Percentiles rank a stretch among this genome's conserved stretches.
phyloP scores from a whole-genome alignment of 2,329 filamentous ascomycete species.

The Zymoseptoria tritici region DNA sequence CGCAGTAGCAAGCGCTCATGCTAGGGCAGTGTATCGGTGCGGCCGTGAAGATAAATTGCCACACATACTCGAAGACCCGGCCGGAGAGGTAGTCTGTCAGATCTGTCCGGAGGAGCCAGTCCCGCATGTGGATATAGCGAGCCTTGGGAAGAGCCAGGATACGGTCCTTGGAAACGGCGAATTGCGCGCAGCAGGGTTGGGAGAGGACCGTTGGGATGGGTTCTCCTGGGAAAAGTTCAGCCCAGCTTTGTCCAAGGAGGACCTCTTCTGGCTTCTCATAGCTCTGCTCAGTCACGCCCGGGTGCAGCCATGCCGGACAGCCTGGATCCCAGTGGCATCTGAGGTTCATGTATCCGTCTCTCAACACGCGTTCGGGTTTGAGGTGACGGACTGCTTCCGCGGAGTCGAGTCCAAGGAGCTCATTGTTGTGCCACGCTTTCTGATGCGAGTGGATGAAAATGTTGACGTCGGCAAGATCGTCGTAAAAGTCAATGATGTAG shows the following conservation, averaged over 20 bases:
- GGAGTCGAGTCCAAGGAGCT: conserved; percentile 39
- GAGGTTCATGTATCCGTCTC: conserved; percentile 49
- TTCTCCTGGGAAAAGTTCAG: conserved; percentile 42
- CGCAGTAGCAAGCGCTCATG: conserved; percentile 55
- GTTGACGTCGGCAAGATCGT: conserved; percentile 49
- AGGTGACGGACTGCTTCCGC: conserved; percentile 40
- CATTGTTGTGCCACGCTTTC: conserved; percentile 52
- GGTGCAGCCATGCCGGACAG: conserved; percentile 49
- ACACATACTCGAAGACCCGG: conserved; percentile 57
- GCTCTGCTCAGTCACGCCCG: conserved; percentile 33
- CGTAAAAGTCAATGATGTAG: conserved; percentile 56
- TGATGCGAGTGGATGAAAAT: conserved; percentile 58
- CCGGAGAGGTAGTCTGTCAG: conserved; percentile 51
- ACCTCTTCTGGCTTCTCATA: conserved; percentile 38
- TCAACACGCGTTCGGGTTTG: conserved; percentile 39
- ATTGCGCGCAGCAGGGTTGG: conserved; percentile 58
- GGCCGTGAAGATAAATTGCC: conserved; percentile 56
- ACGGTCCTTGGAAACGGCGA: conserved; percentile 52
- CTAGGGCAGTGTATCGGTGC: conserved; percentile 42
- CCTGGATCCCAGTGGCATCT: conserved; percentile 49
- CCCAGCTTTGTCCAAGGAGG: conserved; percentile 39
- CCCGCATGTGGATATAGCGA: conserved; percentile 50
- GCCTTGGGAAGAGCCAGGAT: conserved; percentile 47
- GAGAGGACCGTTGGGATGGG: conserved; percentile 45
- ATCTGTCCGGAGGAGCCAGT: conserved; percentile 54